Conservation (phyloP, 257 asterid genomes). For the Penstemon davidsonii region DNA sequence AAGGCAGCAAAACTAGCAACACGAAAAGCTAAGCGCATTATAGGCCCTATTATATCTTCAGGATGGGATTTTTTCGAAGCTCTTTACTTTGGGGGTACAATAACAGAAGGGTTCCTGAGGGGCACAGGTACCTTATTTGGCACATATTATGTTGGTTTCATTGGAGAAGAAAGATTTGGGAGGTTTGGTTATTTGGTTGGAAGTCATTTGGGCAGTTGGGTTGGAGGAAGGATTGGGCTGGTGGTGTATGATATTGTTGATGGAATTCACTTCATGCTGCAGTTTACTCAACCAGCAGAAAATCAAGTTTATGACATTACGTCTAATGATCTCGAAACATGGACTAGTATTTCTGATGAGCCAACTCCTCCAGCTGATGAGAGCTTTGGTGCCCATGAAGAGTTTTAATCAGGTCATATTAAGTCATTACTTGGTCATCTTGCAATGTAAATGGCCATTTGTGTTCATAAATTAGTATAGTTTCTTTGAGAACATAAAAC, state of each 20-base stretch:
- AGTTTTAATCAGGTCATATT: constrained; percentile 48
- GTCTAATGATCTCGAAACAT: constrained; percentile 28
- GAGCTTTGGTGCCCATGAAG: constrained; percentile 51
- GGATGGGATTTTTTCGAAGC: constrained; percentile 99
- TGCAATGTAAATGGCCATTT: neutral
- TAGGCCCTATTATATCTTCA: constrained; percentile 91
- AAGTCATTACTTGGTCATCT: constrained; percentile 4
- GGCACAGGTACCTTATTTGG: constrained; percentile 89
- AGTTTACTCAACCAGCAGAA: constrained; percentile 36
- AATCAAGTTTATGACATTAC: constrained; percentile 30
- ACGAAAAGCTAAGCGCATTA: constrained; percentile 65
- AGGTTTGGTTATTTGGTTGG: constrained; percentile 90
- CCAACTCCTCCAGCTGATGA: constrained; percentile 41
- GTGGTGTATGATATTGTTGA: constrained; percentile 86
- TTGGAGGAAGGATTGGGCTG: constrained; percentile 87
- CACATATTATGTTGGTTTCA: constrained; percentile 63
- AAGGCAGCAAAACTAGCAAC: constrained; percentile 93
- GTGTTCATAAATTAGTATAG: neutral
- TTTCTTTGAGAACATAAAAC: neutral
- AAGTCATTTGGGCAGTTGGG: constrained; percentile 91
- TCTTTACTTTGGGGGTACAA: constrained; percentile 79
- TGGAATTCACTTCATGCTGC: constrained; percentile 64
- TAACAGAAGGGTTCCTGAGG: constrained; percentile 85
- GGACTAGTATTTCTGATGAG: constrained; percentile 34
- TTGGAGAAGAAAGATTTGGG: constrained; percentile 77